phyloP scores from a whole-genome alignment of 2,329 filamentous ascomycete species.

The Thermoascus crustaceus region DNA sequence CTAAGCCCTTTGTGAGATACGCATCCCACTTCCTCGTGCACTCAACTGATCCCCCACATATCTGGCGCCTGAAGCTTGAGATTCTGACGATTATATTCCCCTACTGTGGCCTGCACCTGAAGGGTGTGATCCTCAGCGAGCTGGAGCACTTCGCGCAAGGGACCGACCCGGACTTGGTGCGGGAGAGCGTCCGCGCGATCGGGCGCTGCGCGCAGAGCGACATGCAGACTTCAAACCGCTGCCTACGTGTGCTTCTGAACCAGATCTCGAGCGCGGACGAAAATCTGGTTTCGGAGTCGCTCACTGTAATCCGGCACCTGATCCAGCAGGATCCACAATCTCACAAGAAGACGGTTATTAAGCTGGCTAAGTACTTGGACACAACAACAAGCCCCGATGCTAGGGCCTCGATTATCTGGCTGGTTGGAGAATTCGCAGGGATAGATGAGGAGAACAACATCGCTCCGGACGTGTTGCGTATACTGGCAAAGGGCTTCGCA shows the following conservation, averaged over 20 bases:
- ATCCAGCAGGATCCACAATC: conserved; percentile 82
- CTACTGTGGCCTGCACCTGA: conserved; percentile 63
- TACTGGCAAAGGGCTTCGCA: conserved; percentile 75
- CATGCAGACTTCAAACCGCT: conserved; percentile 61
- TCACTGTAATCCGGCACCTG: conserved; percentile 90
- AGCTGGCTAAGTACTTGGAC: conserved; percentile 84
- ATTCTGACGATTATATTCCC: conserved; percentile 86
- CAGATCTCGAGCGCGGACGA: conserved; percentile 86
- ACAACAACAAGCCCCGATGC: conserved; percentile 80
- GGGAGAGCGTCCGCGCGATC: conserved; percentile 85
- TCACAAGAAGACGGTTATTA: conserved; percentile 77
- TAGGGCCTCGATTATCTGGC: conserved; percentile 91
- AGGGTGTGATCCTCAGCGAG: conserved; percentile 83
- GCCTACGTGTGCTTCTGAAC: conserved; percentile 70
- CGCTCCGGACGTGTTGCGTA: conserved; percentile 82
- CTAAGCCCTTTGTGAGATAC: conserved; percentile 77
- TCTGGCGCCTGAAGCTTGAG: conserved; percentile 90
- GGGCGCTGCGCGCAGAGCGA: conserved; percentile 84
- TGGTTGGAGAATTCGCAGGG: conserved; percentile 89
- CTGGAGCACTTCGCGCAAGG: conserved; percentile 83
- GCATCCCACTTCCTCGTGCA: conserved; percentile 83
- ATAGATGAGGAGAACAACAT: conserved; percentile 76
- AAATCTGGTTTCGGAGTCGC: conserved; percentile 78
- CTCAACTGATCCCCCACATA: conserved; percentile 66
- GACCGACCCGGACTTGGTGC: conserved; percentile 67